Percentiles rank a stretch among this genome's conserved stretches.
Conservation (phyloP, 805 yeast genomes). For the Wickerhamiella allomyrinae region DNA sequence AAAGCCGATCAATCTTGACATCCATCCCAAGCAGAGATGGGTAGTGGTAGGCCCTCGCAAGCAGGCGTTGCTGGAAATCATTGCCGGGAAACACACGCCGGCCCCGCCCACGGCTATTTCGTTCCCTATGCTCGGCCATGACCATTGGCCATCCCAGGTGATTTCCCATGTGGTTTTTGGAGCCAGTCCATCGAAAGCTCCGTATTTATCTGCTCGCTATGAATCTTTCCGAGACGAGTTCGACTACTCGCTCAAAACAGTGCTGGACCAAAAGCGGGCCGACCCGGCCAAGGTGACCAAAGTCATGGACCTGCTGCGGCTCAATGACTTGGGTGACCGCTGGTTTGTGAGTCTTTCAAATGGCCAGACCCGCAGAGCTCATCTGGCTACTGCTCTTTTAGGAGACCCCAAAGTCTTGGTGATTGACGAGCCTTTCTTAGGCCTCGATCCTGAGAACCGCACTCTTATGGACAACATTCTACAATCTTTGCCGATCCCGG, state of each 20-base stretch:
- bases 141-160: conserved; percentile 33
- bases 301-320: conserved; percentile 37
- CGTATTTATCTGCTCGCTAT: conserved; percentile 79
- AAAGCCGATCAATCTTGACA: conserved; percentile 29
- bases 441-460: conserved; percentile 69
- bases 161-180: conserved; percentile 32
- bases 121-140: conserved; percentile 38
- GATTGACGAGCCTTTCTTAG: conserved; percentile 86
- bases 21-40: conserved; percentile 32
- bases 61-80: conserved; percentile 36
- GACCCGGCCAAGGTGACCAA: conserved; percentile 28
- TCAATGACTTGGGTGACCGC: conserved; percentile 44
- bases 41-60: conserved; percentile 45
- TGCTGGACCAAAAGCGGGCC: conserved; percentile 37
- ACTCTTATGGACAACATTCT: conserved; percentile 43
- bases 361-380: conserved; percentile 85
- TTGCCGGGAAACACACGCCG: conserved; percentile 42
- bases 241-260: conserved; percentile 52
- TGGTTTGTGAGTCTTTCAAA: conserved; percentile 84
- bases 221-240: conserved; percentile 76
- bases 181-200: conserved; percentile 32
- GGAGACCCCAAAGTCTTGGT: conserved; percentile 49
- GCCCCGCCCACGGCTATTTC: conserved; percentile 39
- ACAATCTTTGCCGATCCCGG: conserved; percentile 28
- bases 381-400: conserved; percentile 64